These are phyloP conservation scores for Entelexis paramagnoliae DNA, from an alignment of 1,139 yeast species.

Conservation along the genomic window DNA sequence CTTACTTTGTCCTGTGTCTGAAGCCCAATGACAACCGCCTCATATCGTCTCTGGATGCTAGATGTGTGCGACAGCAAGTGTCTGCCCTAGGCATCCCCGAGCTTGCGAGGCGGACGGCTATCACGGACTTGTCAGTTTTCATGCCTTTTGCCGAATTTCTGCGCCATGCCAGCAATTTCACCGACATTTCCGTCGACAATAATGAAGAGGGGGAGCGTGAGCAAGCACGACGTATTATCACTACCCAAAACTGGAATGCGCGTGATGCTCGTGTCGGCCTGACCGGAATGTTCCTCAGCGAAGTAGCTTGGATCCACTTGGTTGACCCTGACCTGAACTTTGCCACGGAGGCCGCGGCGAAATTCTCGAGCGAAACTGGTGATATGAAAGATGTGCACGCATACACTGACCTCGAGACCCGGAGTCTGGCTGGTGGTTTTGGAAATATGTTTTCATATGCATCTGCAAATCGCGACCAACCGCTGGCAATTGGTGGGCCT, in stretches of 20 bases:
- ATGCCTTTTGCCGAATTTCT: conserved; percentile 35
- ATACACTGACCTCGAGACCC: conserved; percentile 31
- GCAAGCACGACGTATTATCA: conserved; percentile 29
- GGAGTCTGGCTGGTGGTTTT: conserved; percentile 31
- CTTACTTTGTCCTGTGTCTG: conserved; percentile 36
- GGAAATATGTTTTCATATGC: conserved; percentile 34
- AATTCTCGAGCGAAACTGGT: conserved; percentile 24
- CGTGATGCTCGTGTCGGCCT: conserved; percentile 36
- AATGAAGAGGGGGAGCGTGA: conserved; percentile 30
- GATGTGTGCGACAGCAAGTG: conserved; percentile 37
- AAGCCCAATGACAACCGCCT: conserved; percentile 37
- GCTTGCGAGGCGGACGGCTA: conserved; percentile 33
- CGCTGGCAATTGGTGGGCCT: background rate
- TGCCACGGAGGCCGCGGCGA: conserved; percentile 26
- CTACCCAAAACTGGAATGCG: conserved; percentile 32
- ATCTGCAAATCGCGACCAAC: background rate
- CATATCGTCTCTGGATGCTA: conserved; percentile 34
- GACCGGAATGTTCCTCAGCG: conserved; percentile 36
- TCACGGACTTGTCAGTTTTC: conserved; percentile 34
- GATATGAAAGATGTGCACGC: conserved; percentile 28
- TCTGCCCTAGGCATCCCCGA: conserved; percentile 37
- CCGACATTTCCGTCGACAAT: conserved; percentile 16
- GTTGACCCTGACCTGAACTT: conserved; percentile 35
- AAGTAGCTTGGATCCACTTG: conserved; percentile 35
- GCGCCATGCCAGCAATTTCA: conserved; percentile 19